Conservation (phyloP, 1,284 basidiomycete genomes). For the Cryptococcus hybrid region DNA sequence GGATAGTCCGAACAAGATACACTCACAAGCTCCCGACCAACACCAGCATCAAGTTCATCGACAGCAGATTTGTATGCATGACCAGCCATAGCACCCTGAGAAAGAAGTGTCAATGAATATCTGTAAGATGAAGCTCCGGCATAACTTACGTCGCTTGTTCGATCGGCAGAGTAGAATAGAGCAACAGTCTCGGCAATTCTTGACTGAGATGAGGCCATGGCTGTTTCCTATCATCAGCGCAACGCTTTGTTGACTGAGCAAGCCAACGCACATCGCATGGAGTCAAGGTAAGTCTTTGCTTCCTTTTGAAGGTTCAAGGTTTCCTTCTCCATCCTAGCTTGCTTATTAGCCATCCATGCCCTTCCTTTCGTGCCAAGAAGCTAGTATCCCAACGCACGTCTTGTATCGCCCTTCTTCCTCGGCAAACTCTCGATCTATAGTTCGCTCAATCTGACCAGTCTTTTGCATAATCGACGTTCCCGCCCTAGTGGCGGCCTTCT, state of each 20-base stretch:
- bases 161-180: conserved; percentile 87
- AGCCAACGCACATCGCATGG: conserved; percentile 71
- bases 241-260: background rate
- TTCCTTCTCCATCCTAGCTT: conserved; percentile 84
- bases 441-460: conserved; percentile 96
- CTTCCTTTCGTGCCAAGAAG: background rate
- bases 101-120: too few species aligned
- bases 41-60: conserved; percentile 85
- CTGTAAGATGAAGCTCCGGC: background rate
- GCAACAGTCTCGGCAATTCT: conserved; percentile 93
- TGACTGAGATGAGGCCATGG: conserved; percentile 87
- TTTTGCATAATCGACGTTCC: conserved; percentile 94
- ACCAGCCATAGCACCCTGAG: conserved; percentile 84
- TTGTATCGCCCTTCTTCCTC: conserved; percentile 90
- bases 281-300: conserved; percentile 90
- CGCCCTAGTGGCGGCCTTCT: conserved; percentile 90
- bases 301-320: conserved; percentile 89
- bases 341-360: background rate
- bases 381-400: conserved; percentile 59
- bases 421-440: conserved; percentile 88
- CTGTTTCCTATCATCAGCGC: conserved; percentile 49
- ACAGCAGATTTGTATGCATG: conserved; percentile 95
- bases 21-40: conserved; percentile 78
- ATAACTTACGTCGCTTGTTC: conserved; percentile 64
- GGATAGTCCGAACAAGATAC: background rate